Conservation (phyloP, 1,284 basidiomycete species). For the Schizophyllum commune region DNA sequence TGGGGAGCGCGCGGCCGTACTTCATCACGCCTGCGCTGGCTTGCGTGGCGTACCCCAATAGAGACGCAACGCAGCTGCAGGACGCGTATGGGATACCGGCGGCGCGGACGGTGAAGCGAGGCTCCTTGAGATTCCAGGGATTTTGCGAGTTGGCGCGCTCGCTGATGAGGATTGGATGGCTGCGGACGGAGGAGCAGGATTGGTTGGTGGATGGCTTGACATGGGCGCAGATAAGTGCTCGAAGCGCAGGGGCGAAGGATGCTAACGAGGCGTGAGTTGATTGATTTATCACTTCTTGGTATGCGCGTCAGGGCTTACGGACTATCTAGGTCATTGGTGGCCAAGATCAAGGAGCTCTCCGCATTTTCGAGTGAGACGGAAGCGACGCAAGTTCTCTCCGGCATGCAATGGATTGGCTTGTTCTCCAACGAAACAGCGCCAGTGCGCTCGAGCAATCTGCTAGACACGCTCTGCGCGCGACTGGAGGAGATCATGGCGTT, state of each 20-base stretch:
- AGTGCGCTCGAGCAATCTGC: conserved; percentile 68
- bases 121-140: conserved; percentile 93
- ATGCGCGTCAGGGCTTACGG: too few relatives aligned
- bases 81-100: conserved; percentile 90
- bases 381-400: conserved; percentile 73
- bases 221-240: conserved; percentile 81
- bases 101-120: conserved; percentile 87
- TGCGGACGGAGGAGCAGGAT: conserved; percentile 73
- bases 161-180: conserved; percentile 85
- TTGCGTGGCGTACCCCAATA: conserved; percentile 97
- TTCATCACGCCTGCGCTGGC: conserved; percentile 94
- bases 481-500: conserved; percentile 93
- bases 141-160: conserved; percentile 94
- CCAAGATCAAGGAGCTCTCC: conserved; percentile 63
- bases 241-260: conserved; percentile 67
- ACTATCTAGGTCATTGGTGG: conserved; percentile 48
- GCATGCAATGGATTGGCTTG: conserved; percentile 90
- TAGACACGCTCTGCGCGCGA: conserved; percentile 91
- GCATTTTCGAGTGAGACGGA: conserved; percentile 71
- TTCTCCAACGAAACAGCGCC: conserved; percentile 69
- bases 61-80: conserved; percentile 87
- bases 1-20: conserved; percentile 88
- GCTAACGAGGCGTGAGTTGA: conserved; percentile 60
- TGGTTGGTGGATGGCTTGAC: conserved; percentile 73
- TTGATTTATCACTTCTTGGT: too few relatives aligned